Base-by-base conservation (phyloP, 345 rosid species). In the Citrus glauca region DNA sequence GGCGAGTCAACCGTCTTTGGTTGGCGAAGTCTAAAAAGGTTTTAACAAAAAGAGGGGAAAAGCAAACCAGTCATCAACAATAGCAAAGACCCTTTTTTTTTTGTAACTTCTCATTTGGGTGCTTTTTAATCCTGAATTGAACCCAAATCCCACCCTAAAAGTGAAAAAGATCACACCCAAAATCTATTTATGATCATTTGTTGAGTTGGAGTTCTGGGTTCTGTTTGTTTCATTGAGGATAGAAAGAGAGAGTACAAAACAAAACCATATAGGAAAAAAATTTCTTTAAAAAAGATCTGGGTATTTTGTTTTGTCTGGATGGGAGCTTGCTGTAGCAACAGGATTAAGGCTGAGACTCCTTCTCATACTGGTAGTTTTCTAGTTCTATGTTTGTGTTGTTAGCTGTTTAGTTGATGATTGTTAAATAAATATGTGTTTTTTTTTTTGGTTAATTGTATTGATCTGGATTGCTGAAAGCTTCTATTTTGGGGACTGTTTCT, bases 271-370 rank as follows among this genome's bases (percentile, higher is more conserved):
- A 9, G 3, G 19, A 32, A 77, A 50, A 30, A 7, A 4, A 2
- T 37, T 61, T 63, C 45, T 73, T 60, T 55, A 28, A 50, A 22
- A 28, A 70, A 71, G 81, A 75, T 80, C 81, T 72, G 82, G 57
- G 73, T 62, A 2, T 61, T 40, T 28, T 9, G 59, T 66, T 65
- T 61, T 81, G 81, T 60, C 73, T 77, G 62, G 79, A 93, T 94
- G 98, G 98, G 98, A 84, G 89, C 87, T 70, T 94, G 98, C 77
- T 91, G 87, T 87, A 94, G 98, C 78, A 91, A 91, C 74, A 92
- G 90, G 82, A 88, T 93, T 87, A 94, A 85, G 85, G 90, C 97
- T n/a, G 95, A 93, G 80, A 88, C 85, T 81, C 87, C 91, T 64
- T 87, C 90, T 17, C 69, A 83, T 77, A 87, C 97, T 48, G 97